Base-by-base conservation (phyloP, 768 basidiomycete genomes). In the Lanmaoa rubissima region DNA sequence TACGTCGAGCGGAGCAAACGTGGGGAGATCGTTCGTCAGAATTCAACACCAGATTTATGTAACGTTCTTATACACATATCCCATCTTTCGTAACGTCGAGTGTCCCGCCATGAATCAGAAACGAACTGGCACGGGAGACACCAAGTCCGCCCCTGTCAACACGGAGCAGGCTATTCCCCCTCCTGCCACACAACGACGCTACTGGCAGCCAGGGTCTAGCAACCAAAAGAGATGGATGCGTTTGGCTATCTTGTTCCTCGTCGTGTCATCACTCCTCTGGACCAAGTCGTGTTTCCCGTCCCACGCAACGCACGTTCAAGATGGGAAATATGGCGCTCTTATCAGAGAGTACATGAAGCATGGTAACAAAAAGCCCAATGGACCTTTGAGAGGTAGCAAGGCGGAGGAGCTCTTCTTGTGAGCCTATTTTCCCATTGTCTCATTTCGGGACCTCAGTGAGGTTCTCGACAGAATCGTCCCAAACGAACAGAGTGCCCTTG, bases 391-490 rank as follows among this genome's bases (percentile, higher is more conserved):
- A 44, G 74, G 72, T 17, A 74, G 66, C 56, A 60, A 67, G 38
- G 78, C 78, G 1, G 81, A 81, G 67, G 57, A 76, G 32, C 60
- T 78, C 38, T 81, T 78, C 67, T 58, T 82, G 80, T 79, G 57
- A 63, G 79, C 53, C 8, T 48, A 35, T 50, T 36, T 28, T 9
- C 24, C 52, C 42, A 14, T 53, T 8, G 7, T 36, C 35, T 34
- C 9, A 3, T 4, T 26, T 45, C 26, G 28, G 12, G 47, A 13
- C 11, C 16, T 47, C 13, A 24, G 34, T 21, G 14, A 40, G 43
- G 12, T 36, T 49, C 34, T 50, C 13, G 17, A 21, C 39, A 85
- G 84, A 65, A 74, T 79, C 11, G 71, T 85, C 35, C 84, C 84
- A 1, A 75, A 81, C 54, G 72, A 76, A 40, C 75, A 73, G 35